Base-by-base conservation (phyloP, 257 asterid species). In the Salvia rosmarinus region DNA sequence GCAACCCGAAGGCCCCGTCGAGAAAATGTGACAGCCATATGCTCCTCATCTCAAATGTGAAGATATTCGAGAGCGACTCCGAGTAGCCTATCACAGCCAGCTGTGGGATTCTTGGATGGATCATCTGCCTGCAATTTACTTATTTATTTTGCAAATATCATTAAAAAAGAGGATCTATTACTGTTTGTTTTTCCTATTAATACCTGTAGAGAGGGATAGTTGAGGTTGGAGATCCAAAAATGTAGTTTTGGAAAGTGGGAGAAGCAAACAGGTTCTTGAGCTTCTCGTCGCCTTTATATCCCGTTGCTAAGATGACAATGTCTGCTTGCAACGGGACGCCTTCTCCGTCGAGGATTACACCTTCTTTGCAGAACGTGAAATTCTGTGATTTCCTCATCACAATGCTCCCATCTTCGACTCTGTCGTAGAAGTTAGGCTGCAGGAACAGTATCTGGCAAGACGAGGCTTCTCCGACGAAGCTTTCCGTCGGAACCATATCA, bases 61-160 rank as follows among this genome's bases (percentile, higher is more conserved):
- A 75, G 0, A 90, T 43, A 72, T 82, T 83, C 8, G 85, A 51
- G 2, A 82, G 62, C 14, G 89, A 79, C 67, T 87, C 95, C 0
- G 93, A 72, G 74, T 78, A 86, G 5, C 95, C 95, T n/a, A 90
- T 71, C 3, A 85, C 78, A 0, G 85, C 96, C 14, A 90, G 71
- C 20, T 86, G 90, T 60, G 96, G 96, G 59, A 90, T 85, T 63
- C 89, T 59, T 1, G 96, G 96, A 81, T 81, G 91, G 67, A 90
- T 81, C 62, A 85, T 79, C 55, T 88, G 88, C 73, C 96, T 86
- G 82, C 59, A 28, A 28, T 28, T 28, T 28, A 28, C 4, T 28
- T 28, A 28, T 1, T 28, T 28, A 28, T 28, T 28, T 28, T 1
- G 3, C 1, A 3, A 28, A 28, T 28, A 28, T 28, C 32, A 28